A percentile compares a stretch with the other conserved stretches of the same genome.
phyloP scores from a whole-genome alignment of 768 basidiomycete species.

The Calvatia gigantea region DNA sequence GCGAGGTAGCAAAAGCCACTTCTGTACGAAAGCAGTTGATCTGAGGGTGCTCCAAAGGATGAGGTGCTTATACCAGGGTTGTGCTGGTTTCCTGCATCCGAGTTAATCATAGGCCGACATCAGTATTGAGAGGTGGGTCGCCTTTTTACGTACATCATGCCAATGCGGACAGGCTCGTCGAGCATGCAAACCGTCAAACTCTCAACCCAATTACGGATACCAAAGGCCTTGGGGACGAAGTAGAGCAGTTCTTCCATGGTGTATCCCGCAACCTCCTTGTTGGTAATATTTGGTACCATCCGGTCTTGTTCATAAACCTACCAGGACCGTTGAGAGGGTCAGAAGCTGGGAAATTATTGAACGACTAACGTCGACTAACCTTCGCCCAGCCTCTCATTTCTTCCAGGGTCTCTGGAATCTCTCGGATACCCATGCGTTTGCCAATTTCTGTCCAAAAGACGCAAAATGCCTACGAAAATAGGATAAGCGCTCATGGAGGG shows the following conservation, averaged over 20 bases:
- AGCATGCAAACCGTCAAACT: conserved; percentile 33
- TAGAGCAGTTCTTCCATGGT: conserved; percentile 40
- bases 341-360: no score
- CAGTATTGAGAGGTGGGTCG: neutral
- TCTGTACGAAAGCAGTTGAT: conserved; percentile 28
- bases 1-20: conserved; percentile 38
- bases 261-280: conserved; percentile 33
- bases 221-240: conserved; percentile 32
- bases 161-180: conserved; percentile 40
- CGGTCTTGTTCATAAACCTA: conserved; percentile 38
- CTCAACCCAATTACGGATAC: conserved; percentile 32
- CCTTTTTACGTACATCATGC: conserved; percentile 39
- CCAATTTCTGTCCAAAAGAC: conserved; percentile 46
- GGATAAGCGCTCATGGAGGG: neutral
- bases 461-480: conserved; percentile 29
- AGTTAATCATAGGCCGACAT: neutral
- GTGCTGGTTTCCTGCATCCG: conserved; percentile 30
- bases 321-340: neutral
- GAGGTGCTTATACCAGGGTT: conserved; percentile 30
- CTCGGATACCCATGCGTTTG: conserved; percentile 40
- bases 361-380: conserved; percentile 24
- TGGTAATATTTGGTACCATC: conserved; percentile 40
- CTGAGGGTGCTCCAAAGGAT: conserved; percentile 22
- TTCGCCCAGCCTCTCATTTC: conserved; percentile 35
- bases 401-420: conserved; percentile 39